phyloP scores from a whole-genome alignment of 306 rosid species.

The Inga laurina region DNA sequence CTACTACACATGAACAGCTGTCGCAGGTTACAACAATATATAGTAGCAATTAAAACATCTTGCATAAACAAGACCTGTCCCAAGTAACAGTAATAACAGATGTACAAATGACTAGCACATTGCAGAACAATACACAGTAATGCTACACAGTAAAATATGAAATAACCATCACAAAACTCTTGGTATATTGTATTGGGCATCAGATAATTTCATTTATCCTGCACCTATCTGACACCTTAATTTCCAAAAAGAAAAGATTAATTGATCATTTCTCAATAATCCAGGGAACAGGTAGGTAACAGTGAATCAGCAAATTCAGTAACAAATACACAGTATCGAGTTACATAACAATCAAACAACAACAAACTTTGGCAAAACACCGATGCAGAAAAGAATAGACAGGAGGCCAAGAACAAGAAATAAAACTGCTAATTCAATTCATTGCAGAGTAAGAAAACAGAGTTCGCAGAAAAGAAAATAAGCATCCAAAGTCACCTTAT shows the following conservation, averaged over 20 bases:
- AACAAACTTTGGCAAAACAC: not conserved
- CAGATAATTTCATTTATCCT: not conserved
- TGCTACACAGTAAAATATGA: not conserved
- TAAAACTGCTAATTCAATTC: not conserved
- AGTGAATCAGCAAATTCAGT: not conserved
- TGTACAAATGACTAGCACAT: not conserved
- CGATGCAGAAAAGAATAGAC: not conserved
- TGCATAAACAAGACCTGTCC: not conserved
- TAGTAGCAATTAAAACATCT: not conserved
- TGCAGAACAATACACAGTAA: not conserved
- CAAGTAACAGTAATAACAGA: not conserved
- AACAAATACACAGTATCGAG: not conserved
- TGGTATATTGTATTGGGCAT: not conserved
- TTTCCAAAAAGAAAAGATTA: no score
- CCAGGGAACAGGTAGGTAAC: no score
- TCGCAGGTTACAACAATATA: not conserved
- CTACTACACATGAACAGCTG: not conserved
- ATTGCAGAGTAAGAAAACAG: not conserved
- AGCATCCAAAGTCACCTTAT: constrained; percentile 53
- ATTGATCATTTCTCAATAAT: not conserved
- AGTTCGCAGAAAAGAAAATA: not conserved
- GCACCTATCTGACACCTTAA: not conserved
- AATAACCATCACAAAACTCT: not conserved
- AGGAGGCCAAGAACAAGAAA: not conserved
- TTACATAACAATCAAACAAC: not conserved